Evolutionary conservation across 306 rosid species (phyloP).

Genomic region (Dalbergia cultrata): DNA sequence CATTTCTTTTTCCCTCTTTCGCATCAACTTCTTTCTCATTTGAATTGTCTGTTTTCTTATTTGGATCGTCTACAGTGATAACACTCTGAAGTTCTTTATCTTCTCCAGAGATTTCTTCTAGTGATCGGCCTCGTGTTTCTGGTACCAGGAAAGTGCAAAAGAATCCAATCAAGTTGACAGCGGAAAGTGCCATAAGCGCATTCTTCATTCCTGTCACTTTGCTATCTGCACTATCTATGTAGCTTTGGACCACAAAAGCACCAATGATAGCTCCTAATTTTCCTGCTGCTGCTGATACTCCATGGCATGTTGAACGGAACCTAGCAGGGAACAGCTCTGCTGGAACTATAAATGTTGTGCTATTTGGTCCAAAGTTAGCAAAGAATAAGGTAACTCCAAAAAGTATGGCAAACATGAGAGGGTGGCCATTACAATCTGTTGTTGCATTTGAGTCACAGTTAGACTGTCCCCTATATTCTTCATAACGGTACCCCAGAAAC

Average conservation of each 20-base stretch:
- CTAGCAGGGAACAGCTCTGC: conserved; percentile 72
- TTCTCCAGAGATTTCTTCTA: conserved; percentile 74
- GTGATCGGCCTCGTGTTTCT: conserved; percentile 62
- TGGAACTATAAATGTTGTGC: conserved; percentile 73
- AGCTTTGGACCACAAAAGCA: conserved; percentile 63
- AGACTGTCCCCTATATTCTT: conserved; percentile 32
- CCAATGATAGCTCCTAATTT: conserved; percentile 74
- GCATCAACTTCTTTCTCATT: conserved; percentile 21
- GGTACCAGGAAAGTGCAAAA: conserved; percentile 68
- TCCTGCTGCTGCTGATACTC: conserved; percentile 71
- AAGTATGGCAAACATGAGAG: conserved; percentile 52
- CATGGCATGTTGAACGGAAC: conserved; percentile 72
- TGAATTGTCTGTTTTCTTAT: conserved; percentile 5
- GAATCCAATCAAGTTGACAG: conserved; percentile 61
- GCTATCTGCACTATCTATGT: conserved; percentile 26
- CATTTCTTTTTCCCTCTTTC: conserved; percentile 36
- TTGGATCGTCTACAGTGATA: conserved; percentile 7
- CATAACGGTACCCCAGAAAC: conserved; percentile 57
- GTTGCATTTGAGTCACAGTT: conserved; percentile 25
- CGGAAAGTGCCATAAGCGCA: conserved; percentile 54
- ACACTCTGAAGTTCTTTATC: conserved; percentile 29
- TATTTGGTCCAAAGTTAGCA: conserved; percentile 85
- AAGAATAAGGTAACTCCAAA: conserved; percentile 74
- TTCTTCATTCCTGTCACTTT: background rate
- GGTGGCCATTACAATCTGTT: conserved; percentile 40